A percentile compares a stretch with the other conserved stretches of the same genome.
Conservation (phyloP, 495 filamentous ascomycete species). For the Daldinia concentrica region DNA sequence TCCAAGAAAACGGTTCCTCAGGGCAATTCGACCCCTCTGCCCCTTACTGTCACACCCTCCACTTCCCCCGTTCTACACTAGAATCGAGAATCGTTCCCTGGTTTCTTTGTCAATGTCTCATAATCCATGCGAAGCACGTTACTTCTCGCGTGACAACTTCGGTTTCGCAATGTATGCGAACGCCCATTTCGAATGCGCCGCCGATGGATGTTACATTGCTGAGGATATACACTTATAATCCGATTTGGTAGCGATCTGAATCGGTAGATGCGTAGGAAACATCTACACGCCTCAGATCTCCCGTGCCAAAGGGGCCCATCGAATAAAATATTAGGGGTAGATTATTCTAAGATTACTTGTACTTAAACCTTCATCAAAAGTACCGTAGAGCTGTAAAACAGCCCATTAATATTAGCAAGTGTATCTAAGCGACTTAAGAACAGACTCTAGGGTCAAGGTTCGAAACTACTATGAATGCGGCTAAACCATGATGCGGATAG, state of each 20-base stretch:
- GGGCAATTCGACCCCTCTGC: not conserved
- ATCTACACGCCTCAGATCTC: not conserved
- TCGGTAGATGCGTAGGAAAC: not conserved
- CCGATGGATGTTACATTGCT: not conserved
- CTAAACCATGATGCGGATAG: conserved; percentile 33
- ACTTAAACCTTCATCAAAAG: not conserved
- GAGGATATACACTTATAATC: not conserved
- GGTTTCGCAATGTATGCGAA: conserved; percentile 26
- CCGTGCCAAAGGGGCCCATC: not conserved
- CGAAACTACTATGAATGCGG: conserved; percentile 27
- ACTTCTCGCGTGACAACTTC: conserved; percentile 12
- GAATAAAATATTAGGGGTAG: not conserved
- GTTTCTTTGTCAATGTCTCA: not conserved
- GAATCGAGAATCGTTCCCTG: conserved; percentile 9
- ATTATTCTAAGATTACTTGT: not conserved
- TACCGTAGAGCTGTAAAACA: not conserved
- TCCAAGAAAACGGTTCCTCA: not conserved
- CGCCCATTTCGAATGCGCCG: not conserved
- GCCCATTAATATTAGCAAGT: not conserved
- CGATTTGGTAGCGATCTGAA: not conserved
- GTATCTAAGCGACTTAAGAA: conserved; percentile 15
- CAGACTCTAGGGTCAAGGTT: conserved; percentile 6
- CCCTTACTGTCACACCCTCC: conserved; percentile 9
- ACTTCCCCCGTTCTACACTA: conserved; percentile 18
- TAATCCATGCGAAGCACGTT: not conserved